Conservation (phyloP, 495 filamentous ascomycete species). For the Daldinia concentrica region DNA sequence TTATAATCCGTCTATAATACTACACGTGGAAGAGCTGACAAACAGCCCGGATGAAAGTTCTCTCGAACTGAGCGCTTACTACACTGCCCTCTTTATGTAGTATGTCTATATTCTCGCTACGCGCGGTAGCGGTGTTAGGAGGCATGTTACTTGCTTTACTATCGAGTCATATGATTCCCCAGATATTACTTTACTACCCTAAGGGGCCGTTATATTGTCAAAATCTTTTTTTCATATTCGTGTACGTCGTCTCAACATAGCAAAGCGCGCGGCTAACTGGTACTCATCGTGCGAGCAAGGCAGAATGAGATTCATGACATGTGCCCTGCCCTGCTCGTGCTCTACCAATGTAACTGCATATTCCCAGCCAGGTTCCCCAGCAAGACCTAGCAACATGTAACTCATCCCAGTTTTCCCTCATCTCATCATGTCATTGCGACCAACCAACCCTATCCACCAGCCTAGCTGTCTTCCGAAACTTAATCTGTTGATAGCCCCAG, state of each 20-base stretch:
- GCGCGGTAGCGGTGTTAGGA: background rate
- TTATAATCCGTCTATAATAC: background rate
- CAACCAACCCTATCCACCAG: background rate
- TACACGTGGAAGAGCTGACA: background rate
- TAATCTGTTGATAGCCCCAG: background rate
- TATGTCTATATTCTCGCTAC: background rate
- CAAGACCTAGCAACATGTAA: conserved; percentile 3
- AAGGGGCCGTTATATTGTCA: background rate
- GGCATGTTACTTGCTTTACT: background rate
- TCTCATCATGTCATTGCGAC: conserved; percentile 2
- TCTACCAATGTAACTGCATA: conserved; percentile 15
- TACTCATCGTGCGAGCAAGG: conserved; percentile 8
- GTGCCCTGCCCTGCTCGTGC: background rate
- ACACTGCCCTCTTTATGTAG: background rate
- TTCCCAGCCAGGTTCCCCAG: conserved; percentile 7
- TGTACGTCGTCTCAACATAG: conserved; percentile 38
- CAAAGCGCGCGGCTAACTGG: conserved; percentile 15
- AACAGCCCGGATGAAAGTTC: background rate
- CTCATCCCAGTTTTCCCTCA: conserved; percentile 1
- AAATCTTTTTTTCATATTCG: conserved; percentile 35
- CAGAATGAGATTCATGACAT: conserved; percentile 3
- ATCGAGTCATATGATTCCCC: background rate
- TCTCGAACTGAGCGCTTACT: background rate
- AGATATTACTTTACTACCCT: background rate
- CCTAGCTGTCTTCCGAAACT: background rate